These are phyloP conservation scores for Scedosporium dehoogii DNA, from an alignment of 2,329 filamentous ascomycete species.

Conservation along the genomic window DNA sequence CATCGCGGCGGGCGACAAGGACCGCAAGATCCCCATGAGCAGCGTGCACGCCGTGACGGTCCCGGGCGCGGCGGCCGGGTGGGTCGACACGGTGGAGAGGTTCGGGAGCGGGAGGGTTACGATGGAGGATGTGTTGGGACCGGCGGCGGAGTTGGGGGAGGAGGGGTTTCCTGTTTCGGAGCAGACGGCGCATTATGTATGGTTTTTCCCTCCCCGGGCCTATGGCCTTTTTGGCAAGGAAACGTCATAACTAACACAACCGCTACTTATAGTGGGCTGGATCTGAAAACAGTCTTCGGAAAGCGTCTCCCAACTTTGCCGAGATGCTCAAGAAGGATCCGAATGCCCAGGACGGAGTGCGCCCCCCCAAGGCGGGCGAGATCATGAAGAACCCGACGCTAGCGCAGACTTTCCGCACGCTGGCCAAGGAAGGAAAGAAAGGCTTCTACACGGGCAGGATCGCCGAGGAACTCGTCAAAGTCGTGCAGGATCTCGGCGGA, in stretches of 20 bases:
- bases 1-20: slow-evolving; percentile 42
- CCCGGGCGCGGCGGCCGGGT: slow-evolving; percentile 84
- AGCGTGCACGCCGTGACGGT: slow-evolving; percentile 78
- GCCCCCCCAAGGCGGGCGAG: slow-evolving; percentile 71
- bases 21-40: slow-evolving; percentile 57
- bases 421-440: slow-evolving; percentile 73
- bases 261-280: slow-evolving; percentile 55
- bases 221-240: background rate
- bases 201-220: slow-evolving; percentile 20
- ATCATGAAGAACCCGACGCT: slow-evolving; percentile 79
- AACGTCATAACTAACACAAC: background rate
- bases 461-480: slow-evolving; percentile 71
- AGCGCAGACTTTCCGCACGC: slow-evolving; percentile 67
- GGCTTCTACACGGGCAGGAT: slow-evolving; percentile 86
- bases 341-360: slow-evolving; percentile 54
- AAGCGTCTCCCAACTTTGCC: slow-evolving; percentile 72
- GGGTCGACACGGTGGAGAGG: slow-evolving; percentile 78
- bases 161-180: slow-evolving; percentile 86
- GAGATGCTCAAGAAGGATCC: slow-evolving; percentile 82
- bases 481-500: slow-evolving; percentile 66
- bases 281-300: slow-evolving; percentile 52
- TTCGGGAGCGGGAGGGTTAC: slow-evolving; percentile 83
- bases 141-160: slow-evolving; percentile 79
- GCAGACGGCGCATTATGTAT: slow-evolving; percentile 56
- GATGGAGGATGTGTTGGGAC: slow-evolving; percentile 66